Percentiles rank a stretch among this genome's conserved stretches.
These are phyloP conservation scores for Fusarium duplospermum DNA, from an alignment of 2,329 filamentous ascomycete species.

Conservation along the genomic window DNA sequence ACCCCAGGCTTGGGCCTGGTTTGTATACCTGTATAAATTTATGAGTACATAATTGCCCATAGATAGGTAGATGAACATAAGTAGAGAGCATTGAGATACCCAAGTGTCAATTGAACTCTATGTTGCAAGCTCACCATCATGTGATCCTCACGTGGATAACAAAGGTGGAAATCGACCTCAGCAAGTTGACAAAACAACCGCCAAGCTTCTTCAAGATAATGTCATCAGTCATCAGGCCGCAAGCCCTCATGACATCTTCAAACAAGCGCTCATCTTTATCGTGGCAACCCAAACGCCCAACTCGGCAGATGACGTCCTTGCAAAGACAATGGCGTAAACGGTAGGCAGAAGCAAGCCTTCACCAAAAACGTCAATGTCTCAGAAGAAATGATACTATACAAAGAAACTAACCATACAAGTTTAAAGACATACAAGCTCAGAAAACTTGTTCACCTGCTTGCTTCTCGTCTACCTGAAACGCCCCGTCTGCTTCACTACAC, in stretches of 20 bases:
- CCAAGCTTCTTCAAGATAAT: not conserved
- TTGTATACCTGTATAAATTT: not conserved
- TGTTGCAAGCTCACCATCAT: not conserved
- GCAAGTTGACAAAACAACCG: not conserved
- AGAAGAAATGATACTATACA: not conserved
- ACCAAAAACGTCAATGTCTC: not conserved
- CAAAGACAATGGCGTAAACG: not conserved
- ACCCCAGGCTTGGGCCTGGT: not conserved
- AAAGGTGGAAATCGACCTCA: not conserved
- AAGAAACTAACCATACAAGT: not conserved
- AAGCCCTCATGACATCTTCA: not conserved
- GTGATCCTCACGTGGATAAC: not conserved
- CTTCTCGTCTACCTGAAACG: conserved; percentile 36
- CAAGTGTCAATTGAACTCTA: not conserved
- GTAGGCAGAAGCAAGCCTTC: not conserved
- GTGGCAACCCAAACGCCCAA: not conserved
- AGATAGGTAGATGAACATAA: not conserved
- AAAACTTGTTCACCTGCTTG: not conserved
- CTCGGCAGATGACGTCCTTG: not conserved
- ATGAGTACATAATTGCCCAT: not conserved
- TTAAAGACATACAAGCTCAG: not conserved
- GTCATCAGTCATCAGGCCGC: not conserved
- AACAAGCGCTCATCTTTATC: not conserved
- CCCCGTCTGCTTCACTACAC: conserved; percentile 36
- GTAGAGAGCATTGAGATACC: not conserved